phyloP scores from a whole-genome alignment of 2,329 filamentous ascomycete genomes.

The Botrytis pseudocinerea region DNA sequence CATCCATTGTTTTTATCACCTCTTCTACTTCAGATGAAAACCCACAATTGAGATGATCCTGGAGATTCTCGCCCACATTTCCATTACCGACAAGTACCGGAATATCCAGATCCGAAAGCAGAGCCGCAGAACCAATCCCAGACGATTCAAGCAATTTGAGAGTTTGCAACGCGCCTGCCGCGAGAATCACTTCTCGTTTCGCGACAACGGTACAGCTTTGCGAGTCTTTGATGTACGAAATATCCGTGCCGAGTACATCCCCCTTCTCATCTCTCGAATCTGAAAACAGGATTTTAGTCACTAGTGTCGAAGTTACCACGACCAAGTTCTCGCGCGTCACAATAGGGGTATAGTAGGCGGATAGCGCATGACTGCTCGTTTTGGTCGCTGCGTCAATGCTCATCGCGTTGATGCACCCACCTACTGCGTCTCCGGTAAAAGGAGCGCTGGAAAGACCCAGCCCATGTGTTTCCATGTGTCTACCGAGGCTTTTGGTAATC shows the following conservation, averaged over 20 bases:
- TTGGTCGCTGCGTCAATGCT: not conserved
- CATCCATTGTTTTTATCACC: not conserved
- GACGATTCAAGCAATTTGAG: slow-evolving; percentile 42
- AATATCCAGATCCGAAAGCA: slow-evolving; percentile 31
- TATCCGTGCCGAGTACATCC: not conserved
- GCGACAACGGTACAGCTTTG: slow-evolving; percentile 37
- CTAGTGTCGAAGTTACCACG: not conserved
- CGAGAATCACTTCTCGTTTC: slow-evolving; percentile 38
- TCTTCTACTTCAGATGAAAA: not conserved
- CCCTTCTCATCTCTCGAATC: not conserved
- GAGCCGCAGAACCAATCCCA: slow-evolving; percentile 34
- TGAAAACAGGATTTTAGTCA: not conserved
- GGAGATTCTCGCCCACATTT: slow-evolving; percentile 36
- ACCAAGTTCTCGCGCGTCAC: not conserved
- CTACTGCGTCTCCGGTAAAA: not conserved
- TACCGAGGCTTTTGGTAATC: not conserved
- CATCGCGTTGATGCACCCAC: not conserved
- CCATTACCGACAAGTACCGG: slow-evolving; percentile 28
- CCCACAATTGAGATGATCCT: slow-evolving; percentile 10
- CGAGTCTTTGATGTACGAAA: slow-evolving; percentile 30
- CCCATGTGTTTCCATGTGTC: not conserved
- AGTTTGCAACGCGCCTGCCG: slow-evolving; percentile 35
- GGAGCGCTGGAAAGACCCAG: not conserved
- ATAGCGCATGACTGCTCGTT: not conserved
- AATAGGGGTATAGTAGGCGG: not conserved